Base-by-base conservation (phyloP, 805 yeast species). In the Teunomyces funiuensis region DNA sequence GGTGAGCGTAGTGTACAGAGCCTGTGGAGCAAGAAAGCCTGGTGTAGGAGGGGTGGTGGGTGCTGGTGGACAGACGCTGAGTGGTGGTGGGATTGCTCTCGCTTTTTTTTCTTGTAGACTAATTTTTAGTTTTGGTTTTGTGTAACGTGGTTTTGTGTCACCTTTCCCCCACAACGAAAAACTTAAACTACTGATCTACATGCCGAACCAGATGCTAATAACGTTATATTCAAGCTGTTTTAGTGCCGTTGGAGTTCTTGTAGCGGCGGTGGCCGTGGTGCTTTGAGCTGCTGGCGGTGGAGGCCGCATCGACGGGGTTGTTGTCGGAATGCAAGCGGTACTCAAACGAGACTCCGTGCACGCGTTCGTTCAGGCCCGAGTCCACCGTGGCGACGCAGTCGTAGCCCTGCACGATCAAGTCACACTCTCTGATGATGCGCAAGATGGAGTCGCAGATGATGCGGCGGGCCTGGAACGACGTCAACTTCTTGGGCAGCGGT, bases 371-470 rank as follows among this genome's bases (percentile, higher is more conserved):
- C 17, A 66, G 57, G 4, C 68, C 70, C 10, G 57, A 43, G 47
- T 66, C 70, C 20, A 57, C 44, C 1, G 66, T 58, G 14, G 54
- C 57, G 26, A 66, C 53, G 18, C 59, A 46, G 37, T 65, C 71
- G 0, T 60, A 49, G 3, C 74, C 72, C 37, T 62, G 63, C 36
- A 65, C 36, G 8, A 76, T 68, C 40, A 60, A 45, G 50, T 76
- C 80, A 40, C 74, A 73, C 54, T 76, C 82, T 29, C 75, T 55
- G 29, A 76, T 68, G 6, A 75, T 57, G 23, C 73, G 53, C 45
- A 74, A 58, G 33, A 76, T 64, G 6, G 77, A 61, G 44, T 73
- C 78, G 47, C 77, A 71, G 28, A 75, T 65, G 26, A 70, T 58
- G 39, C 79, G 57, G 45, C 74, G 58, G 14, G 74, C 73, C 46